A percentile compares a stretch with the other conserved stretches of the same genome.
Evolutionary conservation across 2,329 filamentous ascomycete species (phyloP).

Genomic region (Byssothecium circinans): DNA sequence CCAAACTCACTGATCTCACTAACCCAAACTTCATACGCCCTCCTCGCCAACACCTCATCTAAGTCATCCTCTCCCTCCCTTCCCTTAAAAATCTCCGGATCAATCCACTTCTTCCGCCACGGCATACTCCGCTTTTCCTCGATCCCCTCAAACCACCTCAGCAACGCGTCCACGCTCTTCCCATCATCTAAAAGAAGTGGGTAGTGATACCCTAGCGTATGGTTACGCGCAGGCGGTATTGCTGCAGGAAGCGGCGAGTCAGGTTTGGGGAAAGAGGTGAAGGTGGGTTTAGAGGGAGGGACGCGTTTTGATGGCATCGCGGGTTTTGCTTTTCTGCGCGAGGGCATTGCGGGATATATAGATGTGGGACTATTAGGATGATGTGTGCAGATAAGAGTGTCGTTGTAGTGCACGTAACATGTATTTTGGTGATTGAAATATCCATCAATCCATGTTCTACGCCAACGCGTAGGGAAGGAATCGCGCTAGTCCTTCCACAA

Average conservation of each 20-base stretch:
- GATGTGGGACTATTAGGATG: too few relatives aligned
- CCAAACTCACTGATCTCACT: conserved; percentile 58
- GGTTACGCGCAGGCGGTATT: conserved; percentile 30
- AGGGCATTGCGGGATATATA: too few relatives aligned
- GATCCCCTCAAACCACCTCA: conserved; percentile 37
- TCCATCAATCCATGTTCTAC: too few relatives aligned
- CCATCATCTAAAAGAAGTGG: conserved; percentile 29
- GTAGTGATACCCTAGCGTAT: conserved; percentile 33
- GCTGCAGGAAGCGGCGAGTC: conserved; percentile 12
- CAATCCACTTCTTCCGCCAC: conserved; percentile 59
- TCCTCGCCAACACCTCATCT: conserved; percentile 49
- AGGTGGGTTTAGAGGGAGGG: background rate
- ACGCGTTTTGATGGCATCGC: background rate
- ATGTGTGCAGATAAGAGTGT: too few relatives aligned
- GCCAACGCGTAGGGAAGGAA: too few relatives aligned
- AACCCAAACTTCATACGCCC: conserved; percentile 68
- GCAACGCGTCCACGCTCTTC: conserved; percentile 19
- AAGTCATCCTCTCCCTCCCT: conserved; percentile 39
- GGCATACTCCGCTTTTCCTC: conserved; percentile 40
- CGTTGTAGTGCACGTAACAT: too few relatives aligned
- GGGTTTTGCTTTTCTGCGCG: background rate
- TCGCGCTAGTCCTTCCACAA: too few relatives aligned
- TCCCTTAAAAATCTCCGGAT: conserved; percentile 42
- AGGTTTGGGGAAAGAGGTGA: conserved; percentile 16
- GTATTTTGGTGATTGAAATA: too few relatives aligned